Evolutionary conservation across 2,329 filamentous ascomycete genomes (phyloP), one percentile per base, ranked within the genome.

Genomic region (Thermoascus crustaceus): DNA sequence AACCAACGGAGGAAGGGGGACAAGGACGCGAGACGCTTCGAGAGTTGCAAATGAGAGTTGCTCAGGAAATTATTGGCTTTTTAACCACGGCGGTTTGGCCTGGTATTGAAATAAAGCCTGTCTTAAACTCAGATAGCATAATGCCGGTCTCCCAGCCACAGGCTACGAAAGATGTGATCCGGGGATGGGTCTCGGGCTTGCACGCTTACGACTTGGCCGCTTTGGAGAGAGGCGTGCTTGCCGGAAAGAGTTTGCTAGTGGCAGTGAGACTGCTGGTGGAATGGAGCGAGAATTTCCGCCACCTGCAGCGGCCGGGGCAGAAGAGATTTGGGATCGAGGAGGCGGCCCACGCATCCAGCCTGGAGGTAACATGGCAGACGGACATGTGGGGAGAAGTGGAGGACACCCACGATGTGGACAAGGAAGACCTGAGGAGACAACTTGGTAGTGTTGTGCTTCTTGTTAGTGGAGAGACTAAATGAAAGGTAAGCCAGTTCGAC

Each of bases 321-420:
- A 54, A 45, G 42, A 62, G 54, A 21, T 95, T 93, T 55, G 83
- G 85, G 0, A 79, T 93, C 8, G 83, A 94, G 51, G 79, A 94
- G 56, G 89, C 88, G 1, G 80, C 85, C 0, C 70, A 73, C 50
- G 81, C 82, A 9, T 79, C 82, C 4, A 94, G 76, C 50, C 59
- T 93, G 26, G 91, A 98, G 67, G 85, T 94, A 10, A 72, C 77
- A 44, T 95, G 86, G 81, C 91, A 98, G 72, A 93, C 81, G 1
- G 68, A 75, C 18, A 80, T 83, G 62, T 96, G 91, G 89, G 91
- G 91, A 6, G 88, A 94, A 68, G 91, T 98, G 1, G 91, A 98
- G 60, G 88, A 98, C 62, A 94, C 88, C 18, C 91, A 98, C 63
- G 91, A 98, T 68, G 91, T 98, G 1, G 83, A 94, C 52, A 84